Base-by-base conservation (phyloP, 2,329 filamentous ascomycete species). In the Dissoconium aciculare region DNA sequence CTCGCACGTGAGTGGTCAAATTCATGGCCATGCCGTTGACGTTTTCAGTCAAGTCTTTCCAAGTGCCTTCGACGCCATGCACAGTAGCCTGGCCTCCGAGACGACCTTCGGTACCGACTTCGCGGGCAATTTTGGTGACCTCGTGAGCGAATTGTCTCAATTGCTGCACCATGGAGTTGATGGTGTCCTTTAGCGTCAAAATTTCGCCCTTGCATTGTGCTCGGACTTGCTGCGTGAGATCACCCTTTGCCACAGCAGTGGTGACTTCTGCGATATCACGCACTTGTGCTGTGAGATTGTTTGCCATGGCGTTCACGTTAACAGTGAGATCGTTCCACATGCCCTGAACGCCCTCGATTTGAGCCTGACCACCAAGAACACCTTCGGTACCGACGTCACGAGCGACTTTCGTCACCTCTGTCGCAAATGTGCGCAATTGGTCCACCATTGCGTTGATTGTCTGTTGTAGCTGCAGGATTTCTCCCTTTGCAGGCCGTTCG, bases 391-490 rank as follows among this genome's bases (percentile, higher is more conserved):
- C 70, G 53, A 75, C 70, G 52, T 75, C 70, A 42, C 69, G 63
- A 30, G 70, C 69, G 28, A 75, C 70, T 49, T 71, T 70, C 33
- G 69, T 73, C 40, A 75, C 70, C 51, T 75, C 66, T 30, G 70
- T 73, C 12, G 70, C 70, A 47, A 74, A 75, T 0, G 68, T 72
- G 39, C 71, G 69, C n/a, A 75, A 54, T 44, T 72, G 65, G 41
- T 74, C 70, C 52, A 76, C 71, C 71, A 76, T 76, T 44, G 63
- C 67, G 42, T 76, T 76, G 48, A 76, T 74, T 1, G 87, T 98
- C 49, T 89, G 82, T 59, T 98, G 94, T 35, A 98, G 65, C 52
- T 92, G 82, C 31, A 91, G 62, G 46, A 98, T 95, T 60, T 98
- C 89, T 50, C 87, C 87, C 55, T 84, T 75, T 31, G 84, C 89